Evolutionary conservation across 805 yeast species (phyloP), one percentile per base, ranked within the genome.

Genomic region (Candida taoyuanica): DNA sequence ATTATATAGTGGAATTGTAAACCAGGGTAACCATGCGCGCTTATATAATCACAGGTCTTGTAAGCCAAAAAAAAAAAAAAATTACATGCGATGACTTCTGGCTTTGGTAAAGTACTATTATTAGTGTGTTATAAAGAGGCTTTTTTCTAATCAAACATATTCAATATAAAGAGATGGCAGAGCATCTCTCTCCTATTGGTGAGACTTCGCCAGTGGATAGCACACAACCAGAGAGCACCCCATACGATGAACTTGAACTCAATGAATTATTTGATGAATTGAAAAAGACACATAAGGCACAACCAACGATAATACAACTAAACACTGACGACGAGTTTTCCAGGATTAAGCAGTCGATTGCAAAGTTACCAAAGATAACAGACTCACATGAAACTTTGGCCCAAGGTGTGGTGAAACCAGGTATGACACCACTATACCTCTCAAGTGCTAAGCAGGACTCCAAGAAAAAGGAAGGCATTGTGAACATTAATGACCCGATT

Each of bases 401-500:
- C 19, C 27, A 33, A 62, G 24, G 14, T 25, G 28, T 25, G 17
- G 18, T 47, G 49, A 23, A 58, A 58, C 39, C 68, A 36, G 23
- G 21, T 4, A 26, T 20, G 13, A 31, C 3, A 5, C 41, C 44
- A 7, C 44, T 41, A 5, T 41, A 33, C 15, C 31, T 41, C 17
- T 6, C 17, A 15, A 34, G 40, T 16, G 38, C 44, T 2, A 37
- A 41, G 39, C 7, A 24, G 4, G 43, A 40, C 11, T 16, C 34
- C 18, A 33, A 7, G 39, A 31, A 36, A 34, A 56, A 38, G 34
- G 48, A 30, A 11, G 47, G 51, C 43, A 34, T 51, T 14, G 40
- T 44, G n/a, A 63, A 60, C 26, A 63, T 74, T n/a, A 64, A 70
- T 39, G 81, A 76, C 46, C 74, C 79, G 11, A 70, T 70, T 17